These are phyloP conservation scores for Mediolabrus comicus DNA, from an alignment of 108 stramenopile species.

Conservation along the genomic window DNA sequence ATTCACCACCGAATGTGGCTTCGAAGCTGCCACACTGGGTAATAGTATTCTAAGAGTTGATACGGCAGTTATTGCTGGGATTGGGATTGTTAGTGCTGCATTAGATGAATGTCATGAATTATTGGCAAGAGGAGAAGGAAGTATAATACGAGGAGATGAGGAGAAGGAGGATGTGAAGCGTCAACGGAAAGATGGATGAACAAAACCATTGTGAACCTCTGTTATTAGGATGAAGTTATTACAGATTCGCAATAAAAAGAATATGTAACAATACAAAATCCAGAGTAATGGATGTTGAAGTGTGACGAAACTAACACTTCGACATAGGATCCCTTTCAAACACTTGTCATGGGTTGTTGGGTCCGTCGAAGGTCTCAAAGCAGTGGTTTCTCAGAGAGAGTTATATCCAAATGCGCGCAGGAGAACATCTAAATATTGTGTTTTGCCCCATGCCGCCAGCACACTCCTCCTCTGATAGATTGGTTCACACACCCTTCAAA, in stretches of 20 bases:
- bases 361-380: too few species aligned
- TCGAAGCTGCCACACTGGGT: conserved; percentile 41
- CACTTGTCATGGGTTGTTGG: too few species aligned
- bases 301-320: too few species aligned
- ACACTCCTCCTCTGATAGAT: neutral
- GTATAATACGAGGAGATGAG: too few species aligned
- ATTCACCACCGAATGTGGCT: conserved; percentile 42
- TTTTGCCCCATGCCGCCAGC: neutral
- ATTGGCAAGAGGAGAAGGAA: neutral
- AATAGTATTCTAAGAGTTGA: conserved; percentile 49
- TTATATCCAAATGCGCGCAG: too few species aligned
- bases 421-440: neutral
- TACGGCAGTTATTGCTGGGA: conserved; percentile 42
- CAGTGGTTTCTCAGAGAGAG: too few species aligned
- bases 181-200: neutral
- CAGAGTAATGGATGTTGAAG: too few species aligned
- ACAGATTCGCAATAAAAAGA: too few species aligned
- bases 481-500: neutral
- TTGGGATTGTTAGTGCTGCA: conserved; percentile 47
- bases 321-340: too few species aligned
- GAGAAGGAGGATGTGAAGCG: neutral
- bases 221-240: too few species aligned
- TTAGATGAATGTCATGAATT: conserved; percentile 30
- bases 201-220: too few species aligned
- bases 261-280: too few species aligned